phyloP scores from a whole-genome alignment of 305 asterid genomes.

The Fraxinus greggii region DNA sequence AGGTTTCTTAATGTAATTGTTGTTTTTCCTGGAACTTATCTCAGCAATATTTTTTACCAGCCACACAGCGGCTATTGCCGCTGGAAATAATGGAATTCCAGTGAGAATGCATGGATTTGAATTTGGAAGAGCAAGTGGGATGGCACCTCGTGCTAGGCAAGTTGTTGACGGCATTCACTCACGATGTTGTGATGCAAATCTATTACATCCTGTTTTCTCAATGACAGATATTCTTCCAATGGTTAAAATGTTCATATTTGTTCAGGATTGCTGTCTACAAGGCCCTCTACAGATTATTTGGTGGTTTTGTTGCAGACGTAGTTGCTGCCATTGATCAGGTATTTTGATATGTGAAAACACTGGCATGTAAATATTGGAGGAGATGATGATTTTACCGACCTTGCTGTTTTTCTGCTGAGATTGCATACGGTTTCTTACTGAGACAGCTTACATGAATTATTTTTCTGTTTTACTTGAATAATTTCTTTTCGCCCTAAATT shows the following conservation, averaged over 20 bases:
- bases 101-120: slow-evolving; percentile 93
- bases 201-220: not conserved
- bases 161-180: not conserved
- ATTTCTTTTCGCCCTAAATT: not conserved
- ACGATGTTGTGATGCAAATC: not conserved
- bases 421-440: slow-evolving; percentile 2
- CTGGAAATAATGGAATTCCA: slow-evolving; percentile 97
- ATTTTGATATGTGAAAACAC: slow-evolving; percentile 18
- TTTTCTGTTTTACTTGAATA: not conserved
- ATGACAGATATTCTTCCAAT: slow-evolving; percentile 13
- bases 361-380: not conserved
- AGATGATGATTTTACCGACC: not conserved
- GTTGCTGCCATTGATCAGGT: slow-evolving; percentile 99
- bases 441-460: not conserved
- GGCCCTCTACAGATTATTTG: slow-evolving; percentile 92
- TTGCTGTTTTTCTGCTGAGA: not conserved
- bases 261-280: slow-evolving; percentile 96
- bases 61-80: slow-evolving; percentile 98
- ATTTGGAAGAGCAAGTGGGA: slow-evolving; percentile 98
- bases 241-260: slow-evolving; percentile 26
- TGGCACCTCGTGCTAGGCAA: slow-evolving; percentile 99
- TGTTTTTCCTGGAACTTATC: slow-evolving; percentile 14
- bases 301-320: slow-evolving; percentile 95
- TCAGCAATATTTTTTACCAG: slow-evolving; percentile 41
- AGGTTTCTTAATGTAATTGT: not conserved